These are phyloP conservation scores for Sporormia fimetaria DNA, from an alignment of 495 filamentous ascomycete genomes.

Conservation along the genomic window DNA sequence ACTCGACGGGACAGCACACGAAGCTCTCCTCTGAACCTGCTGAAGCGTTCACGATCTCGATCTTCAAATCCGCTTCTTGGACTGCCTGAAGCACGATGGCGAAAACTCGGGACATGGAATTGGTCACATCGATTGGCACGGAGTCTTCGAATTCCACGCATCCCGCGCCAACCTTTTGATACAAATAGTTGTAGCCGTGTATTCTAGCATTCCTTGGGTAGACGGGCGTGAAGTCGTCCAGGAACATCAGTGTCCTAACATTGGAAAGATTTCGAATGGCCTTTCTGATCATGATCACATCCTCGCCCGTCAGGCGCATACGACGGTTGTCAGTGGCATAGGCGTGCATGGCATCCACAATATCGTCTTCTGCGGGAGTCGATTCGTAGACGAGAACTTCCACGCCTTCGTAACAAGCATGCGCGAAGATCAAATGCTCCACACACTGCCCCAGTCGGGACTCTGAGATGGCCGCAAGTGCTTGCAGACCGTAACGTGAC, in stretches of 20 bases:
- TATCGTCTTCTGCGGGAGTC: too few relatives aligned
- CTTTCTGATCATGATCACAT: constrained; percentile 3
- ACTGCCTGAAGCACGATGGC: constrained; percentile 5
- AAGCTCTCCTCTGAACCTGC: too few relatives aligned
- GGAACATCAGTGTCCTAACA: constrained; percentile 2
- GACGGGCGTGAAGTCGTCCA: not conserved
- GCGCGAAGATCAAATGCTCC: too few relatives aligned
- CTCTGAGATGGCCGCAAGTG: constrained; percentile 2
- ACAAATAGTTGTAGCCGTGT: constrained; percentile 1
- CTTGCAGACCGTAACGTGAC: constrained; percentile 4
- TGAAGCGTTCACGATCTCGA: constrained; percentile 4
- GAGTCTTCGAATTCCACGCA: not conserved
- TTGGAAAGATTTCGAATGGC: not conserved
- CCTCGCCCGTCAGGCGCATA: constrained; percentile 3
- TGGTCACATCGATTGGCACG: not conserved
- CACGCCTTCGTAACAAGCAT: too few relatives aligned
- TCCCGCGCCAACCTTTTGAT: constrained; percentile 6
- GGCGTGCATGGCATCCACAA: not conserved
- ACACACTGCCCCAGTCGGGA: constrained; percentile 6
- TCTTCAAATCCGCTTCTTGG: not conserved
- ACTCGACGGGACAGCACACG: too few relatives aligned
- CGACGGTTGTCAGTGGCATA: constrained; percentile 5
- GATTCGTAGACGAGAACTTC: too few relatives aligned
- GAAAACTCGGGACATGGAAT: constrained; percentile 4
- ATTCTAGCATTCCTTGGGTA: not conserved